A percentile compares a stretch with the other conserved stretches of the same genome.
phyloP scores from a whole-genome alignment of 495 filamentous ascomycete genomes.

The Aspergillus hancockii region DNA sequence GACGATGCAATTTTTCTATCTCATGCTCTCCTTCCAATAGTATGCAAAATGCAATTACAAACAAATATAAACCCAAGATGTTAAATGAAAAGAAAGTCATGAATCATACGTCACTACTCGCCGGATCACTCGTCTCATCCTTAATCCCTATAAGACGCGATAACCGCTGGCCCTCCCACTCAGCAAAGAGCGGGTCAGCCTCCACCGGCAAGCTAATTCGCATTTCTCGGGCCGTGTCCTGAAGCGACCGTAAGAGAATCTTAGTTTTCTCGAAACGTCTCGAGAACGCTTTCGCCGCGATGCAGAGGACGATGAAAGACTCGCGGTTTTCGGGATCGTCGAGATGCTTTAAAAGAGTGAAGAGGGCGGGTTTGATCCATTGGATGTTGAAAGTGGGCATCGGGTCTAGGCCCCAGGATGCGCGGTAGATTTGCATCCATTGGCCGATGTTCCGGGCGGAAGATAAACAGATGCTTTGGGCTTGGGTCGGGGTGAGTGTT shows the following conservation, averaged over 20 bases:
- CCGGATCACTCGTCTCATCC: conserved; percentile 4
- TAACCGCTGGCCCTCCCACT: neutral
- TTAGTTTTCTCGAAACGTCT: conserved; percentile 34
- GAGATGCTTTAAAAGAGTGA: conserved; percentile 31
- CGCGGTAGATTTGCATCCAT: conserved; percentile 25
- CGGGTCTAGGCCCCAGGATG: conserved; percentile 28
- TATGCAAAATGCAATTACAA: no score
- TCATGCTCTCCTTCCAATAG: neutral
- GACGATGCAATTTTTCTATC: neutral
- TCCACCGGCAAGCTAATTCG: conserved; percentile 28
- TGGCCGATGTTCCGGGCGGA: conserved; percentile 24
- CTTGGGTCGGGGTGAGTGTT: conserved; percentile 9
- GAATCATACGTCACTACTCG: conserved; percentile 1
- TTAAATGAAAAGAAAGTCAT: neutral
- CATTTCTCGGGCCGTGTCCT: conserved; percentile 27
- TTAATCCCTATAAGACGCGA: neutral
- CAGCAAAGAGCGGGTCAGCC: conserved; percentile 26
- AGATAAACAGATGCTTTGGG: conserved; percentile 14
- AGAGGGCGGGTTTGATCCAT: conserved; percentile 32
- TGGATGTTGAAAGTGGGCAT: conserved; percentile 28
- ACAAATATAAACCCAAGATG: no score
- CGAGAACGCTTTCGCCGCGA: conserved; percentile 26
- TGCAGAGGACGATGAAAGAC: conserved; percentile 30
- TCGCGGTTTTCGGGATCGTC: conserved; percentile 24
- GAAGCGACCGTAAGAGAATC: conserved; percentile 26